Conservation (phyloP, 139 green algal species). For the Closterium sp. region DNA sequence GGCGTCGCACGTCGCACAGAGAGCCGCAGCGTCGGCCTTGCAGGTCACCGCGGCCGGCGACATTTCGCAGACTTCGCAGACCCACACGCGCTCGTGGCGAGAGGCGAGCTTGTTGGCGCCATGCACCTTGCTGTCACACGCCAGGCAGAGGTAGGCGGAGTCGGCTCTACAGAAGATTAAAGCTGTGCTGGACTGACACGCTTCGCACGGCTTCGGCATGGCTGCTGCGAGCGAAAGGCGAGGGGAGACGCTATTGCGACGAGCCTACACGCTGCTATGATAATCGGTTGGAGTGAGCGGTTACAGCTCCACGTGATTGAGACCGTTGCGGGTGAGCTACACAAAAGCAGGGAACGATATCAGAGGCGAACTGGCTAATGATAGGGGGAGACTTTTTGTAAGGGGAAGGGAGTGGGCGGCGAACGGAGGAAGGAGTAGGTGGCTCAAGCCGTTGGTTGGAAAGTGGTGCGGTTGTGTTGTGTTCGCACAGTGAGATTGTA, state of each 20-base stretch:
- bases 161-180: not conserved
- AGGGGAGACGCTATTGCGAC: slow-evolving; percentile 13
- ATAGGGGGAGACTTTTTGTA: not conserved
- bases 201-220: not conserved
- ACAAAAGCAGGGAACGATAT: not conserved
- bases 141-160: not conserved
- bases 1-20: slow-evolving; percentile 43
- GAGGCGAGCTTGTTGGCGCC: slow-evolving; percentile 38
- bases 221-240: not conserved
- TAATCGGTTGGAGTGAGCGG: not conserved
- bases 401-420: not conserved
- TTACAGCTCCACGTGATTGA: not conserved
- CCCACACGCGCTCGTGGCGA: slow-evolving; percentile 37
- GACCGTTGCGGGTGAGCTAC: not conserved
- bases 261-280: not conserved
- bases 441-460: not conserved
- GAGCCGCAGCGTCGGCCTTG: slow-evolving; percentile 30
- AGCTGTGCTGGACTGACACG: not conserved
- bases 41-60: slow-evolving; percentile 28
- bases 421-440: not conserved
- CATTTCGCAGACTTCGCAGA: slow-evolving; percentile 49
- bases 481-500: not conserved
- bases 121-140: slow-evolving; percentile 11
- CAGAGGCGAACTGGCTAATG: not conserved
- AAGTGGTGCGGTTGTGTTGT: not conserved